phyloP scores from a whole-genome alignment of 1,139 yeast species.

The Blastobotrys elegans region DNA sequence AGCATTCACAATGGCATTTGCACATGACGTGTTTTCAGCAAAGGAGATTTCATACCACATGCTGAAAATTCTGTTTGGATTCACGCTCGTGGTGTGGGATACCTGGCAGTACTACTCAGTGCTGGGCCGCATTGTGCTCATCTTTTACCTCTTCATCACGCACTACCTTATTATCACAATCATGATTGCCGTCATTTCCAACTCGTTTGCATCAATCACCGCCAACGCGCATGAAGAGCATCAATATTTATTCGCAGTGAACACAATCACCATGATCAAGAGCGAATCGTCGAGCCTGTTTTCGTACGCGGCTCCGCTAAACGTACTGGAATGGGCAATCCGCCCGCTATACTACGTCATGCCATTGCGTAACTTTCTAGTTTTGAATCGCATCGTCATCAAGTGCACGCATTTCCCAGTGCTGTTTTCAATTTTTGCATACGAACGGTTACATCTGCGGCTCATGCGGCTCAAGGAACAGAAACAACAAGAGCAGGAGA shows the following conservation, averaged over 20 bases:
- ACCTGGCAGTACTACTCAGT: conserved; percentile 50
- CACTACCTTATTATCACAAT: conserved; percentile 57
- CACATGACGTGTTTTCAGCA: conserved; percentile 42
- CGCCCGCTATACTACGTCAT: conserved; percentile 33
- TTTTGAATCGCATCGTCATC: conserved; percentile 34
- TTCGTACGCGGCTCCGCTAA: conserved; percentile 38
- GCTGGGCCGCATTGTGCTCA: conserved; percentile 47
- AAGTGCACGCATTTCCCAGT: conserved; percentile 38
- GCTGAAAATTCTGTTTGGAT: conserved; percentile 55
- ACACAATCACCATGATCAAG: conserved; percentile 38
- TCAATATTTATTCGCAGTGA: conserved; percentile 37
- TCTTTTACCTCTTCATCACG: conserved; percentile 51
- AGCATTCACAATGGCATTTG: conserved; percentile 49
- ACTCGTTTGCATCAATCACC: conserved; percentile 36
- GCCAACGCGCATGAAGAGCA: conserved; percentile 39
- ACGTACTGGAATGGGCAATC: conserved; percentile 33
- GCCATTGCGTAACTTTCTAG: conserved; percentile 33
- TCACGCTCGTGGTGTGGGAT: conserved; percentile 61
- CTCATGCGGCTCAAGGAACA: conserved; percentile 16
- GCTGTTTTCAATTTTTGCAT: conserved; percentile 33
- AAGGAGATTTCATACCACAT: conserved; percentile 51
- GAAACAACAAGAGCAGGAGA: conserved; percentile 16
- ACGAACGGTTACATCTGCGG: conserved; percentile 30
- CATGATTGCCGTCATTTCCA: conserved; percentile 50
- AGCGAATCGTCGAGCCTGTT: conserved; percentile 38